These are phyloP conservation scores for Nasturtium officinale DNA, from an alignment of 345 rosid genomes.

Conservation along the genomic window DNA sequence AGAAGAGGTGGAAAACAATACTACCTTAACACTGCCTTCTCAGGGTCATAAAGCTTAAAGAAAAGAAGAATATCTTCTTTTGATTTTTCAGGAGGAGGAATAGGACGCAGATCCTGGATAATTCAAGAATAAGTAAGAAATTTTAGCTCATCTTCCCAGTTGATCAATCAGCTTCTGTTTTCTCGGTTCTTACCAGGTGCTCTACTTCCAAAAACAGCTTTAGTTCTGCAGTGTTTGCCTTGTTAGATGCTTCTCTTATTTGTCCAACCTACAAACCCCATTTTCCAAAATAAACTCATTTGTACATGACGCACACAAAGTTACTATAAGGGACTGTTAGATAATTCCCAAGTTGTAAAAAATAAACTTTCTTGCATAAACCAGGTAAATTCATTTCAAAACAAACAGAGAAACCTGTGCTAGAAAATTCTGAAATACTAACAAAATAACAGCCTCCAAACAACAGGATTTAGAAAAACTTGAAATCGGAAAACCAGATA, in stretches of 20 bases:
- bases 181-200: constrained; percentile 53
- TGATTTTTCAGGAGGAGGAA: constrained; percentile 68
- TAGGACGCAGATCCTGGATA: constrained; percentile 68
- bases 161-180: constrained; percentile 27
- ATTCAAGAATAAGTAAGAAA: constrained; percentile 20
- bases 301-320: neutral
- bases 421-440: constrained; percentile 15
- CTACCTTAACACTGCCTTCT: constrained; percentile 74
- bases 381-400: constrained; percentile 12
- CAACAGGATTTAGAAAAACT: constrained; percentile 1
- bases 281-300: constrained; percentile 9
- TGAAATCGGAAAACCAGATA: constrained; percentile 13
- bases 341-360: neutral
- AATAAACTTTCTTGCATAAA: neutral
- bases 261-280: constrained; percentile 77
- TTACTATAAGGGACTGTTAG: constrained; percentile 4
- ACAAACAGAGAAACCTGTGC: constrained; percentile 10
- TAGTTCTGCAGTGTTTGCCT: constrained; percentile 78
- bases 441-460: constrained; percentile 7
- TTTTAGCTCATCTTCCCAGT: constrained; percentile 12
- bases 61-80: constrained; percentile 91
- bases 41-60: constrained; percentile 88
- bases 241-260: constrained; percentile 84
- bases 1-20: constrained; percentile 12
- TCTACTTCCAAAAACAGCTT: constrained; percentile 89